These are phyloP conservation scores for Coffea humblotiana DNA, from an alignment of 305 asterid species.

Conservation along the genomic window DNA sequence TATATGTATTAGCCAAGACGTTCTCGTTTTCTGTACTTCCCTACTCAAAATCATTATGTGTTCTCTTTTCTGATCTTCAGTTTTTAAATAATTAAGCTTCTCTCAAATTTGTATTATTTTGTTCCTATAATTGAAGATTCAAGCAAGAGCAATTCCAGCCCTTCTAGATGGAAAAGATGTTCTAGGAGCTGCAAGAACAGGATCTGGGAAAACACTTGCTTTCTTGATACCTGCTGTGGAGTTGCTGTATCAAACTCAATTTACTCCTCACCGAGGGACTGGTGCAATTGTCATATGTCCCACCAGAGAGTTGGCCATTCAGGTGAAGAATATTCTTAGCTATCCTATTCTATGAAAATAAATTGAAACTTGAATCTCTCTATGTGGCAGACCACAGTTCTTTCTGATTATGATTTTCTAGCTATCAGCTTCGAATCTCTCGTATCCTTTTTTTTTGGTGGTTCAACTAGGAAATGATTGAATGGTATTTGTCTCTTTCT, in stretches of 20 bases:
- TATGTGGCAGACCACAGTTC: too few relatives aligned
- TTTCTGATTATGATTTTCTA: too few relatives aligned
- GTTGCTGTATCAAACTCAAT: slow-evolving; percentile 50
- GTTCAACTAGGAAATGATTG: too few relatives aligned
- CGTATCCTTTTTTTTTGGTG: too few relatives aligned
- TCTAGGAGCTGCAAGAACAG: slow-evolving; percentile 99
- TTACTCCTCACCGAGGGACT: slow-evolving; percentile 82
- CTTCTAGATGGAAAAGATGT: slow-evolving; percentile 82
- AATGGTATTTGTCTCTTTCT: too few relatives aligned
- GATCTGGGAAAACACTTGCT: slow-evolving; percentile 96
- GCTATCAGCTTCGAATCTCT: too few relatives aligned
- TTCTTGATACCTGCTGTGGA: slow-evolving; percentile 88
- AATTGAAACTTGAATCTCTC: not conserved
- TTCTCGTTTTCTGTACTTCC: too few relatives aligned
- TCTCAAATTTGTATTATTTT: not conserved
- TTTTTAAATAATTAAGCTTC: too few relatives aligned
- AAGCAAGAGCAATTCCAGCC: slow-evolving; percentile 82
- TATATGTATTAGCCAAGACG: too few relatives aligned
- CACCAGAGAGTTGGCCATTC: slow-evolving; percentile 94
- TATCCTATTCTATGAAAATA: not conserved
- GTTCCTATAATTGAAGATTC: slow-evolving; percentile 54
- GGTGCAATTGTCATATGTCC: slow-evolving; percentile 93
- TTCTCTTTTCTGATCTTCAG: slow-evolving; percentile 3
- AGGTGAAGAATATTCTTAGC: slow-evolving; percentile 39
- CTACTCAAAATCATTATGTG: too few relatives aligned